phyloP scores from a whole-genome alignment of 768 basidiomycete species.

The Leccinum broughii region DNA sequence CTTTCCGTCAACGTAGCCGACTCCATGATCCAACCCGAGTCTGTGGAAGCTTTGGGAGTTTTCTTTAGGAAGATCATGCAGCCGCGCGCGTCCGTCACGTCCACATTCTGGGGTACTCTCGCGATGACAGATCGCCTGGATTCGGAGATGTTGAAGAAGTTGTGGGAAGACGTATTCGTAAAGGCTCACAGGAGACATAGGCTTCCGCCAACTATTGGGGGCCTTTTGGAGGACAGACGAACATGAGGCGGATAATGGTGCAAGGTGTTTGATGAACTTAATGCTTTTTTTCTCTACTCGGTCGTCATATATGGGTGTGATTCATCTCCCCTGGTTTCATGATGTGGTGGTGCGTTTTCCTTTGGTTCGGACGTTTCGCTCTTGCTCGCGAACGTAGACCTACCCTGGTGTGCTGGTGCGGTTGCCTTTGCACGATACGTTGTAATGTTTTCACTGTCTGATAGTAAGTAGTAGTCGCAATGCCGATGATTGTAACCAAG shows the following conservation, averaged over 20 bases:
- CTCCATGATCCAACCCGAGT: constrained; percentile 17
- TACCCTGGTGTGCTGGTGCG: background rate
- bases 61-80: constrained; percentile 21
- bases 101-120: constrained; percentile 12
- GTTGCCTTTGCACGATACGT: background rate
- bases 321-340: background rate
- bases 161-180: constrained; percentile 24
- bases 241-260: background rate
- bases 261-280: background rate
- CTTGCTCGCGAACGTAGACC: background rate
- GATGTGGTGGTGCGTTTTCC: background rate
- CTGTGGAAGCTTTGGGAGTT: constrained; percentile 16
- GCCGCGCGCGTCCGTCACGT: background rate
- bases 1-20: constrained; percentile 20
- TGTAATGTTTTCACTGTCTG: background rate
- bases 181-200: constrained; percentile 9
- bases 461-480: background rate
- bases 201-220: background rate
- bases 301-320: background rate
- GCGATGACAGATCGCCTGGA: constrained; percentile 14
- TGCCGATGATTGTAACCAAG: background rate
- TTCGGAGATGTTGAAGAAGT: constrained; percentile 11
- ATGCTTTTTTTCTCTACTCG: background rate
- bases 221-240: background rate
- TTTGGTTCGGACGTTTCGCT: background rate